Evolutionary conservation across 176 grass and related monocot genomes (phyloP), one percentile per base, ranked within the genome.

Genomic region (Eremochloa ophiuroides): DNA sequence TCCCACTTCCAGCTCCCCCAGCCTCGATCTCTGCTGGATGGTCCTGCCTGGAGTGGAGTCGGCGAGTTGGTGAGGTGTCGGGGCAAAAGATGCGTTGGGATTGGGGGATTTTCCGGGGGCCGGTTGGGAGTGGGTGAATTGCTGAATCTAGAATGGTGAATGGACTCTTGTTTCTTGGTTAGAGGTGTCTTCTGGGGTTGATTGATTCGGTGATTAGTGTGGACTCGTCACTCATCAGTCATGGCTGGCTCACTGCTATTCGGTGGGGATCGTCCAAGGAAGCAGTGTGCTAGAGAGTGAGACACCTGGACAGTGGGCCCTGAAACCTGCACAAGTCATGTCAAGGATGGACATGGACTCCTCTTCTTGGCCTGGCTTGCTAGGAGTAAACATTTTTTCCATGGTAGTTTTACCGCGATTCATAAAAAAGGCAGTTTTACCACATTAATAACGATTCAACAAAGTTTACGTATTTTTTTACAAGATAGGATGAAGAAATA

Each of bases 61-160:
- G 58, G 26, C 20, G 65, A 30, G 82, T 67, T 42, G 61, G 39
- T 15, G 48, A 2, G 6, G 13, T 14, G 50, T 64, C 26, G 38
- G 7, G 43, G 46, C 55, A 60, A 25, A 77, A 43, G 38, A 22
- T 25, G 66, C 22, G 55, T 33, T 47, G 68, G 27, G 56, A 73
- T 56, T 65, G 42, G 80, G 56, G 66, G 80, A 71, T 35, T 76
- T 71, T 51, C 6, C 59, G 73, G 50, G 40, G 44, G 16, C 13
- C 0, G 15, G 62, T 51, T 66, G 71, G 67, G 86, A 79, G 82
- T 73, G 80, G 31, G 55, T 58, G 60, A 62, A 75, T 18, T 42
- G 51, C 23, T 73, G 77, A 63, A 56, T 73, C 80, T 83, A n/a
- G n/a, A n/a, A n/a, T n/a, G n/a, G n/a, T n/a, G n/a, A n/a, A n/a